Percentiles rank a stretch among this genome's conserved stretches.
These are phyloP conservation scores for Helianthus tuberosus DNA, from an alignment of 129 eudicot genomes.

Conservation along the genomic window DNA sequence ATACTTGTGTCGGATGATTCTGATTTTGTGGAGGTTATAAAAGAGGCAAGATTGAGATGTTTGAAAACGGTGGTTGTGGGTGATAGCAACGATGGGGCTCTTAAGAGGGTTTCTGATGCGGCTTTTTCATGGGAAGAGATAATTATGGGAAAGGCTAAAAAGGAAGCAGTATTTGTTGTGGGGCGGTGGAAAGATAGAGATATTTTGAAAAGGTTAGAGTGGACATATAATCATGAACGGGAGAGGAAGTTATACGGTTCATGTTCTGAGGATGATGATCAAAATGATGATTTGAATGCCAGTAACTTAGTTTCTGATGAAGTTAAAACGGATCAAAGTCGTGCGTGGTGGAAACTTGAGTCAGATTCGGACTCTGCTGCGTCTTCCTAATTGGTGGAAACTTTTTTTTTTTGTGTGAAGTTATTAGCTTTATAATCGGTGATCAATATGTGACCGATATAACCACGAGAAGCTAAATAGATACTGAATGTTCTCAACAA, in stretches of 20 bases:
- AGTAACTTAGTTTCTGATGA: conserved; percentile 35
- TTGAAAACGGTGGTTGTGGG: conserved; percentile 87
- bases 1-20: conserved; percentile 88
- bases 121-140: conserved; percentile 87
- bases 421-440: background rate
- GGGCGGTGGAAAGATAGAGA: conserved; percentile 82
- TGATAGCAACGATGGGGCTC: conserved; percentile 58
- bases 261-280: conserved; percentile 33
- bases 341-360: conserved; percentile 69
- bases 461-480: background rate
- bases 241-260: conserved; percentile 35
- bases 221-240: conserved; percentile 63
- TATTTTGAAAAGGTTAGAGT: conserved; percentile 66
- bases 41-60: conserved; percentile 80
- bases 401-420: background rate
- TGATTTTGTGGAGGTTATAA: conserved; percentile 65
- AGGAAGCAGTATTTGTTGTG: conserved; percentile 62
- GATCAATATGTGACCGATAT: background rate
- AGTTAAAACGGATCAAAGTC: conserved; percentile 31
- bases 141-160: conserved; percentile 74
- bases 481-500: background rate
- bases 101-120: conserved; percentile 72
- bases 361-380: conserved; percentile 30
- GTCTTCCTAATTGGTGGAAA: conserved; percentile 3
- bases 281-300: conserved; percentile 17